Evolutionary conservation across 768 basidiomycete species (phyloP), one percentile per base, ranked within the genome.

Genomic region (Lanmaoa rubissima): DNA sequence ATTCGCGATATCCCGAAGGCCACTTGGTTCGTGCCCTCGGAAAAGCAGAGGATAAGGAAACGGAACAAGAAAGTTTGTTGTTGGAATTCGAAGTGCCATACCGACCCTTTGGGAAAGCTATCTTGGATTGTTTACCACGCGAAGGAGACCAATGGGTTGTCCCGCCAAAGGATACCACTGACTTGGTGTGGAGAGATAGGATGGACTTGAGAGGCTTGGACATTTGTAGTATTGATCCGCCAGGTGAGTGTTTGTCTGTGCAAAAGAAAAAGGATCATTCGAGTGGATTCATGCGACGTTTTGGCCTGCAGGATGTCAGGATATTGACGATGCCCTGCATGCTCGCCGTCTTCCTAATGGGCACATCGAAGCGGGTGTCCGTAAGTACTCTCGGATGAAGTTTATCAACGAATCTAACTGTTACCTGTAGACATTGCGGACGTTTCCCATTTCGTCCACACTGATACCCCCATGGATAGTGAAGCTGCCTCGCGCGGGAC

Each of bases 291-390:
- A 13, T 26, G 13, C 31, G 17, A 40, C 5, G 21, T 38, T 28
- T 46, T 28, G n/a, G 19, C 14, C 13, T 36, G 14, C 55, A 95
- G 94, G 85, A 45, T 98, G 97, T 74, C 92, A 96, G 65, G 97
- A 99, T 74, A 99, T 99, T 17, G 97, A 99, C 65, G 97, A 99
- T 70, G 97, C 97, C 0, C 75, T 99, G 14, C 97, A 99, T 71
- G 97, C 96, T 14, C 80, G 88, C 42, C 79, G 73, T 31, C 75
- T 99, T 19, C 86, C 93, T 0, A 96, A 95, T 65, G 96, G 96
- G 2, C 93, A 95, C 71, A 89, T 98, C 55, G 93, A 99, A 69
- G 94, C 94, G 35, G 97, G 97, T 52, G 97, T 99, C 63, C 96
- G 96, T 98, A 66, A 79, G 95, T 90, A 6, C 17, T 49, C 31